Conservation (phyloP, 345 rosid species). For the Angophora floribunda region DNA sequence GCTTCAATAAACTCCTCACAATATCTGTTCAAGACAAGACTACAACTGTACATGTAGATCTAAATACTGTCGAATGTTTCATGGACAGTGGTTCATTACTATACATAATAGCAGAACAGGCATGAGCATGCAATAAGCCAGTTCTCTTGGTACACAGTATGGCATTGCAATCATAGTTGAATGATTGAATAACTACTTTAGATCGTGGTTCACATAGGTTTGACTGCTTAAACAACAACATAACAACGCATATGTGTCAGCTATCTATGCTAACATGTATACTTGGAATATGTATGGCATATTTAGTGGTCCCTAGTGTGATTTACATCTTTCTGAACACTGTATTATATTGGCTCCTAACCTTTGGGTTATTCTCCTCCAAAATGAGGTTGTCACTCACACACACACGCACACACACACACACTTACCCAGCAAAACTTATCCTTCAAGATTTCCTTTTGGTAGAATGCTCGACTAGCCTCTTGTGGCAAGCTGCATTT, state of each 20-base stretch:
- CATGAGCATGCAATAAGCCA: not conserved
- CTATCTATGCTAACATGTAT: not conserved
- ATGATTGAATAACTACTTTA: not conserved
- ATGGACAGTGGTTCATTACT: not conserved
- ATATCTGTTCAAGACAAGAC: not conserved
- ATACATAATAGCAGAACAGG: not conserved
- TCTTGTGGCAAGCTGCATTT: not conserved
- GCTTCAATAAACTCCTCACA: not conserved
- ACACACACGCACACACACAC: not conserved
- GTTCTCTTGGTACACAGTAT: not conserved
- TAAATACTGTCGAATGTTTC: not conserved
- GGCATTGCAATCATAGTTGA: not conserved
- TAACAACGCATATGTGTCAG: accelerated
- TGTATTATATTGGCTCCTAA: not conserved
- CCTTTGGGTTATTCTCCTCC: not conserved
- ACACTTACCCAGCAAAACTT: not conserved
- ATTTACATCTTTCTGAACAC: not conserved
- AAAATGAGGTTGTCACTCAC: not conserved
- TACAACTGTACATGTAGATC: not conserved
- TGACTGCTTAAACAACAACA: not conserved
- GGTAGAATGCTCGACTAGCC: not conserved
- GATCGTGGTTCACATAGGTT: not conserved
- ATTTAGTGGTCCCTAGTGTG: not conserved
- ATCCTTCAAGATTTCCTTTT: not conserved
- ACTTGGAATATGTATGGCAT: not conserved